phyloP scores from a whole-genome alignment of 331 rosid species.

The Rhamnella rubrinervis region DNA sequence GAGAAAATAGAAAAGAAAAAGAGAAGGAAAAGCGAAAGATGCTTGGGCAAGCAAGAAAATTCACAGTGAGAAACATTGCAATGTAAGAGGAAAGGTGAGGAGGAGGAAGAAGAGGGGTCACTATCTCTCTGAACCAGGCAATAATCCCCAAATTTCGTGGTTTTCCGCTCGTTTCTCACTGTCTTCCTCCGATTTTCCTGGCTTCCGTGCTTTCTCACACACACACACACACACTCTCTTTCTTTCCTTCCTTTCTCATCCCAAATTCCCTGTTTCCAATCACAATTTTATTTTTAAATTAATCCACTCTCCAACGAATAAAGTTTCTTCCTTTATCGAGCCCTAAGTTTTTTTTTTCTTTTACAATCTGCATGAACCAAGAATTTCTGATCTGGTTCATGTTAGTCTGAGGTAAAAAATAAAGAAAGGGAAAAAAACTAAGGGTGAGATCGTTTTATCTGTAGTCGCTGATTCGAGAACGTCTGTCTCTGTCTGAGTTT shows the following conservation, averaged over 20 bases:
- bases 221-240: neutral
- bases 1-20: too few species aligned
- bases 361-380: neutral
- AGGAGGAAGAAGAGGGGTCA: neutral
- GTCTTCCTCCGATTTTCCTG: conserved; percentile 26
- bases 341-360: neutral
- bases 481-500: neutral
- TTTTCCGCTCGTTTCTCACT: conserved; percentile 50
- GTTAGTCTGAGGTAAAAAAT: neutral
- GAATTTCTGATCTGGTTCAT: neutral
- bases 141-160: conserved; percentile 40
- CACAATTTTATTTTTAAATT: neutral
- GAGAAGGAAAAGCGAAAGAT: too few species aligned
- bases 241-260: conserved; percentile 4
- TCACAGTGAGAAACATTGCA: too few species aligned
- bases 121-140: neutral
- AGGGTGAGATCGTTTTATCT: conserved; percentile 29
- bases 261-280: conserved; percentile 7
- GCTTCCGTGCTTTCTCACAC: conserved; percentile 9
- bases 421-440: neutral
- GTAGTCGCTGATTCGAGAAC: neutral
- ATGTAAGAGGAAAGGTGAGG: neutral
- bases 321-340: neutral
- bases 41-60: too few species aligned
- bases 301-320: neutral